Percentiles rank a stretch among this genome's conserved stretches.
phyloP scores from a whole-genome alignment of 257 asterid genomes.

The Haberlea rhodopensis region DNA sequence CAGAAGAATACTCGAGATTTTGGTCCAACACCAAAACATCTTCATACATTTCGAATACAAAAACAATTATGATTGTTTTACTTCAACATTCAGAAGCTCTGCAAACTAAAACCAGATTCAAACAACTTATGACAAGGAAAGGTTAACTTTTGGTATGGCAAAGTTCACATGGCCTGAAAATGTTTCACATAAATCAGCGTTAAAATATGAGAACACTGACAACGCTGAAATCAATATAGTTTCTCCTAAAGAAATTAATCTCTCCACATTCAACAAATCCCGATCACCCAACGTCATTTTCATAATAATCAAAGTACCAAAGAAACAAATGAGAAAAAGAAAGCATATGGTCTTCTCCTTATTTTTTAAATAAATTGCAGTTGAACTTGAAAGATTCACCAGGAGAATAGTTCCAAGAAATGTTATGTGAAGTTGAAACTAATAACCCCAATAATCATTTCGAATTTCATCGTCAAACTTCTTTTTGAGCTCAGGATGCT shows the following conservation, averaged over 20 bases:
- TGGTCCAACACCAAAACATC: too few species aligned
- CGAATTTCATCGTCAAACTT: constrained; percentile 62
- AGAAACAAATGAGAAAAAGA: constrained; percentile 28
- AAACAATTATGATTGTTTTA: too few species aligned
- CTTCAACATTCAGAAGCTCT: too few species aligned
- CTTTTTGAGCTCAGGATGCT: constrained; percentile 93
- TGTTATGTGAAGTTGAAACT: constrained; percentile 25
- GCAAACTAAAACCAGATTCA: too few species aligned
- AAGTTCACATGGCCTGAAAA: too few species aligned
- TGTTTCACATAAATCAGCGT: too few species aligned
- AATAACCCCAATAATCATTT: constrained; percentile 62
- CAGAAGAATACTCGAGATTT: too few species aligned
- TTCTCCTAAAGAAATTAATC: constrained; percentile 13
- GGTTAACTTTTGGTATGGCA: too few species aligned
- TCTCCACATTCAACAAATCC: constrained; percentile 24
- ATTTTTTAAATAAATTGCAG: constrained; percentile 42
- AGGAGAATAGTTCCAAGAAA: constrained; percentile 22
- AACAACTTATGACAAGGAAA: too few species aligned
- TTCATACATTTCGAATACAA: too few species aligned
- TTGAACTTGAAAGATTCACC: constrained; percentile 37
- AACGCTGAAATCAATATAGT: background rate
- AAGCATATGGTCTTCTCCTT: constrained; percentile 31
- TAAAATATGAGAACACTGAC: background rate
- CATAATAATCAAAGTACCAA: constrained; percentile 33
- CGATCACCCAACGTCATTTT: constrained; percentile 16